These are phyloP conservation scores for Neurospora sp. DNA, from an alignment of 495 filamentous ascomycete species.

Conservation along the genomic window DNA sequence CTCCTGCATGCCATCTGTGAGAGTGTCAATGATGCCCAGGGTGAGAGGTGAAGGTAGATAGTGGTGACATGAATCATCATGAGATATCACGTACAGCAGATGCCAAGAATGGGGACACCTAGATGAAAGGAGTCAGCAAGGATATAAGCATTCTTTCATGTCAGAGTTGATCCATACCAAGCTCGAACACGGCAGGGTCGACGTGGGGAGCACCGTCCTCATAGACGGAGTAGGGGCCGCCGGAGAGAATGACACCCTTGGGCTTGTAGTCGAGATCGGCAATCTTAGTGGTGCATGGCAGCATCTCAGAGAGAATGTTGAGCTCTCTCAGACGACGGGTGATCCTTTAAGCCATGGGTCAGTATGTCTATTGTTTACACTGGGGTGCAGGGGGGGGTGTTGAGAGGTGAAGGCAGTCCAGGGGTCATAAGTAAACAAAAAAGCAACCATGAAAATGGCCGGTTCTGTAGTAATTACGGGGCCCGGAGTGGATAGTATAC, in stretches of 20 bases:
- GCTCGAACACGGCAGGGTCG: slow-evolving; percentile 69
- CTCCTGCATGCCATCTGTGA: slow-evolving; percentile 41
- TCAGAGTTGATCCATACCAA: slow-evolving; percentile 51
- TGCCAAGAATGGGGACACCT: slow-evolving; percentile 40
- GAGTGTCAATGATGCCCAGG: neutral
- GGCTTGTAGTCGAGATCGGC: slow-evolving; percentile 69
- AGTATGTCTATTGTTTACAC: neutral
- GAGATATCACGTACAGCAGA: slow-evolving; percentile 47
- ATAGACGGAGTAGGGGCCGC: slow-evolving; percentile 32
- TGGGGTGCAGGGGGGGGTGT: neutral
- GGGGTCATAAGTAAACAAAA: neutral
- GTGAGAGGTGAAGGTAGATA: neutral
- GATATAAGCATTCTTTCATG: neutral
- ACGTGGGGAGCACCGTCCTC: slow-evolving; percentile 31
- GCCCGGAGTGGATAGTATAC: neutral
- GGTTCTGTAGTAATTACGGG: neutral
- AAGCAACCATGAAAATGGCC: neutral
- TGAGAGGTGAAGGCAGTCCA: neutral
- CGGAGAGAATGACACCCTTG: slow-evolving; percentile 71
- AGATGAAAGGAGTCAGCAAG: neutral
- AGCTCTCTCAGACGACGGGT: slow-evolving; percentile 65
- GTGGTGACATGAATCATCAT: neutral
- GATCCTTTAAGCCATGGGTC: slow-evolving; percentile 29
- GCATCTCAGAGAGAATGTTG: slow-evolving; percentile 84
- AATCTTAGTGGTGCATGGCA: slow-evolving; percentile 84